Evolutionary conservation across 345 rosid species (phyloP).

Genomic region (Kernera saxatilis): DNA sequence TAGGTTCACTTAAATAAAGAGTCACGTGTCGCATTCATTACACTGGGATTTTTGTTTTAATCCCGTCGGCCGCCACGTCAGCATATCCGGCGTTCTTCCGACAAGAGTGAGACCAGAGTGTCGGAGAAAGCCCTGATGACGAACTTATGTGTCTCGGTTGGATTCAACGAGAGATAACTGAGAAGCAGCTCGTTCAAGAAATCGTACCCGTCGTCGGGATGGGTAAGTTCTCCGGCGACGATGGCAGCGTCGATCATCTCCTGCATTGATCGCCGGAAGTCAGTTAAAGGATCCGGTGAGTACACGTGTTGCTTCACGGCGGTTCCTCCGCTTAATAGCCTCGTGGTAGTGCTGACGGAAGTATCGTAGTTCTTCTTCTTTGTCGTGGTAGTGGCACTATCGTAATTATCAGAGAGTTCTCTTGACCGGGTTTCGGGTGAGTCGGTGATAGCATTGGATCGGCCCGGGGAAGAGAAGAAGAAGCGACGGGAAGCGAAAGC

Average conservation of each 20-base stretch:
- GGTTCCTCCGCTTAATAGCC: slow-evolving; percentile 43
- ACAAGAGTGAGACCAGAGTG: slow-evolving; percentile 57
- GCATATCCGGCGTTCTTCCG: slow-evolving; percentile 4
- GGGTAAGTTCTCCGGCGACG: slow-evolving; percentile 26
- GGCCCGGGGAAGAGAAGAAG: slow-evolving; percentile 90
- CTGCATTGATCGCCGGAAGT: slow-evolving; percentile 87
- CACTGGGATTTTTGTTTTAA: not conserved
- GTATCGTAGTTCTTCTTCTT: not conserved
- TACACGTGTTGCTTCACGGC: slow-evolving; percentile 56
- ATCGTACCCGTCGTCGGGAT: slow-evolving; percentile 59
- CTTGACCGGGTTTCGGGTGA: slow-evolving; percentile 35
- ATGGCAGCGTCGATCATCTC: slow-evolving; percentile 86
- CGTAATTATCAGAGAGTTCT: slow-evolving; percentile 20
- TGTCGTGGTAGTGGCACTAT: not conserved
- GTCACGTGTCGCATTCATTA: slow-evolving; percentile 14
- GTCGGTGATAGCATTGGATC: slow-evolving; percentile 77
- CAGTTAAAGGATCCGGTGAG: slow-evolving; percentile 82
- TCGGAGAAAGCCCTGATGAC: slow-evolving; percentile 78
- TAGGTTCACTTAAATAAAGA: slow-evolving; percentile 7
- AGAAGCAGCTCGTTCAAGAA: slow-evolving; percentile 71
- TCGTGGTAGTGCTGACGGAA: not conserved
- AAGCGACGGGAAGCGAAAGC: slow-evolving; percentile 83
- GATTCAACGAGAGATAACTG: slow-evolving; percentile 68
- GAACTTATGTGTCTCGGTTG: slow-evolving; percentile 56
- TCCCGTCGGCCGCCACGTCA: not conserved